phyloP scores from a whole-genome alignment of 169 alveolate genomes.

The Plasmodium billcollinsi region DNA sequence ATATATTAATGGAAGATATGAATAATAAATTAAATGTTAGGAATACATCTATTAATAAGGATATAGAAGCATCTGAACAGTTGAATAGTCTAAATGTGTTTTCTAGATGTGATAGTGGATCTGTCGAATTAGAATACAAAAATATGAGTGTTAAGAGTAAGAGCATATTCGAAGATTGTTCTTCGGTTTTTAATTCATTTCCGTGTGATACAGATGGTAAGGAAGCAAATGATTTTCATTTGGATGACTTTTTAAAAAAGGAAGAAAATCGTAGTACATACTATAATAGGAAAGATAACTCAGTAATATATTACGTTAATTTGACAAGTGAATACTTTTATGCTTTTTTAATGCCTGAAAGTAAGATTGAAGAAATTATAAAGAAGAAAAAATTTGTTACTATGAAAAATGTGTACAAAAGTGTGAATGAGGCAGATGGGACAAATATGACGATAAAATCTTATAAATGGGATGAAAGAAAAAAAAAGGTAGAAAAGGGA shows the following conservation, averaged over 20 bases:
- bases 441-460: background rate
- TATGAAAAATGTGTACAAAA: background rate
- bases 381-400: slow-evolving; percentile 6
- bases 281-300: slow-evolving; percentile 30
- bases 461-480: background rate
- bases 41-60: background rate
- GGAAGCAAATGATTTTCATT: slow-evolving; percentile 28
- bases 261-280: slow-evolving; percentile 31
- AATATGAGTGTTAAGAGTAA: slow-evolving; percentile 2
- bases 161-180: slow-evolving; percentile 51
- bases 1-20: background rate
- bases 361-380: slow-evolving; percentile 25
- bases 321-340: slow-evolving; percentile 74
- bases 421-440: background rate
- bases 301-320: slow-evolving; percentile 72
- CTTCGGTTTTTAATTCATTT: slow-evolving; percentile 51
- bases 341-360: slow-evolving; percentile 70
- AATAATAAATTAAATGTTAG: background rate
- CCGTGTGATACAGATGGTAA: slow-evolving; percentile 24
- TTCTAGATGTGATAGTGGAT: background rate
- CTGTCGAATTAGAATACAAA: slow-evolving; percentile 10
- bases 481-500: background rate
- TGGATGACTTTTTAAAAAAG: slow-evolving; percentile 47
- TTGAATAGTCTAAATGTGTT: slow-evolving; percentile 8
- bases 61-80: background rate